Conservation (phyloP, 2,329 filamentous ascomycete genomes). For the Cladophialophora exuberans region DNA sequence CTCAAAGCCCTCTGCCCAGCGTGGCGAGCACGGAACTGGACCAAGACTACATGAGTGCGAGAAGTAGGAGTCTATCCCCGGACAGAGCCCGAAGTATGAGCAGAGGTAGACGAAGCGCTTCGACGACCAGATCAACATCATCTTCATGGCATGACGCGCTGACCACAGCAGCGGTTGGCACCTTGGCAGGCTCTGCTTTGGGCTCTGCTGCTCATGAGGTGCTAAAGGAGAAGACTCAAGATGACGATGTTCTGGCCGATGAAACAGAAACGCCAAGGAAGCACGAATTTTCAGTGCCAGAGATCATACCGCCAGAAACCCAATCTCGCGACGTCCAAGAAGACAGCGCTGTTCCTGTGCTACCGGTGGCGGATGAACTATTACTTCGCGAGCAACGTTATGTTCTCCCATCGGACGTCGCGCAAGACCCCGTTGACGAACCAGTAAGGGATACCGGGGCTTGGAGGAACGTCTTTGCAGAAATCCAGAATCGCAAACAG, state of each 20-base stretch:
- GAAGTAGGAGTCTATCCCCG: constrained; percentile 28
- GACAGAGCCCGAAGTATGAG: constrained; percentile 21
- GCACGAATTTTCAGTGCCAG: background rate
- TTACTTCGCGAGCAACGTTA: background rate
- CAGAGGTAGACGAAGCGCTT: constrained; percentile 16
- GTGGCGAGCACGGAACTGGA: constrained; percentile 31
- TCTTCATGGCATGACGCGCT: constrained; percentile 21
- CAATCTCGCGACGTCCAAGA: background rate
- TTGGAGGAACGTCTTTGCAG: constrained; percentile 8
- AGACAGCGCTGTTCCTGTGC: background rate
- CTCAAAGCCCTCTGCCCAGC: constrained; percentile 31
- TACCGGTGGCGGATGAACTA: background rate
- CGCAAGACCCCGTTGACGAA: background rate
- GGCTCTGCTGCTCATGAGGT: constrained; percentile 9
- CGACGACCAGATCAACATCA: constrained; percentile 24
- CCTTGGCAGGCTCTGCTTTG: constrained; percentile 11
- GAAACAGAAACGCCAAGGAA: background rate
- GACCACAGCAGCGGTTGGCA: constrained; percentile 18
- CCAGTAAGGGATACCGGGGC: background rate
- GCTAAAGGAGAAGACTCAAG: background rate
- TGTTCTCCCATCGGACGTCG: background rate
- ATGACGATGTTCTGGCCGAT: background rate
- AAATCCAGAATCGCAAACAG: constrained; percentile 1
- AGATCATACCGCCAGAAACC: background rate
- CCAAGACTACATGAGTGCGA: constrained; percentile 32